Evolutionary conservation across 805 yeast genomes (phyloP).

Genomic region (Schwanniomyces yamadae): DNA sequence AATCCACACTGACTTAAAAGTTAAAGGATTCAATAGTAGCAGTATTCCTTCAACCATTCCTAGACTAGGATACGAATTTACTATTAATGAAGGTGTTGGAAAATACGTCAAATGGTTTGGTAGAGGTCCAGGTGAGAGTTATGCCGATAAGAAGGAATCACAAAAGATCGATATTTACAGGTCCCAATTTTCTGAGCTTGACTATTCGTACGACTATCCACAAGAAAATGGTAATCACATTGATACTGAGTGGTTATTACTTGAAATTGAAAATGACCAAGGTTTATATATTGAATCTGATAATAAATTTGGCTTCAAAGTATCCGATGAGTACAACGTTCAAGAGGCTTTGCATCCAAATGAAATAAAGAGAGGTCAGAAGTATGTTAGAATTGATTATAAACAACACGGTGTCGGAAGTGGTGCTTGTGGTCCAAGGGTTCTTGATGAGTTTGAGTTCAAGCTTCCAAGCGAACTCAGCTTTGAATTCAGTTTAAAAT

Average conservation of each 20-base stretch:
- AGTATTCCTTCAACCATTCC: slow-evolving; percentile 26
- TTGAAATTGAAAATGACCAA: slow-evolving; percentile 5
- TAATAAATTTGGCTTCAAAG: slow-evolving; percentile 14
- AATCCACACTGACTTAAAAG: slow-evolving; percentile 7
- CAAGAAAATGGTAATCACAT: slow-evolving; percentile 36
- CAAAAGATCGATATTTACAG: slow-evolving; percentile 22
- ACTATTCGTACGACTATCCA: slow-evolving; percentile 29
- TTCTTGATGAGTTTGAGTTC: slow-evolving; percentile 11
- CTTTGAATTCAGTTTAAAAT: background rate
- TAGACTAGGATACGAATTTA: slow-evolving; percentile 32
- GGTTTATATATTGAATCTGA: slow-evolving; percentile 8
- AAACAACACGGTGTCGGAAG: slow-evolving; percentile 19
- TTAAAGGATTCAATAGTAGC: slow-evolving; percentile 4
- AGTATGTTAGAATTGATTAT: slow-evolving; percentile 16
- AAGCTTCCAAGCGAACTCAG: slow-evolving; percentile 4
- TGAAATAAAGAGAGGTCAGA: slow-evolving; percentile 11
- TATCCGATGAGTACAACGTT: slow-evolving; percentile 12
- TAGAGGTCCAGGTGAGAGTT: slow-evolving; percentile 34
- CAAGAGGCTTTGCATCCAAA: slow-evolving; percentile 18
- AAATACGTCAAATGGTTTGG: slow-evolving; percentile 30
- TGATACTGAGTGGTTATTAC: slow-evolving; percentile 26
- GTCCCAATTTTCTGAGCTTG: slow-evolving; percentile 14
- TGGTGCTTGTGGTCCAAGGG: slow-evolving; percentile 18
- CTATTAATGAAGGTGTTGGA: slow-evolving; percentile 12
- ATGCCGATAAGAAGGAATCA: slow-evolving; percentile 28